These are phyloP conservation scores for Fusarium miscanthi DNA, from an alignment of 2,329 filamentous ascomycete species.

Conservation along the genomic window DNA sequence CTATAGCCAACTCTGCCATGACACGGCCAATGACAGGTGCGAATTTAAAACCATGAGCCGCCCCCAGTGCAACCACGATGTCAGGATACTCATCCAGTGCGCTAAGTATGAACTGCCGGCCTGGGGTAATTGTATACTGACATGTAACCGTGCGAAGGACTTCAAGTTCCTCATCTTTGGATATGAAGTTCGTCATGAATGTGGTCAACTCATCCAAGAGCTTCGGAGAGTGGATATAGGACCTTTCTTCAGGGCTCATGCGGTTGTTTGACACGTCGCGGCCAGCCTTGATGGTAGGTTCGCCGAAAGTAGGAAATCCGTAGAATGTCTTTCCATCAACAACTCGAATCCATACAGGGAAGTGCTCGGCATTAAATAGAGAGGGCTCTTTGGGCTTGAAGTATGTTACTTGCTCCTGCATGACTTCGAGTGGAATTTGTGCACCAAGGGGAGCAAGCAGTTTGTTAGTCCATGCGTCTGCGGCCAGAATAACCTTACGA, in stretches of 20 bases:
- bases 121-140: not conserved
- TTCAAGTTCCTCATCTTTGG: not conserved
- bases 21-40: not conserved
- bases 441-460: not conserved
- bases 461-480: constrained; percentile 12
- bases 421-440: not conserved
- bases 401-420: constrained; percentile 12
- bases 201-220: not conserved
- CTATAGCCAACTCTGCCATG: not conserved
- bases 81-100: not conserved
- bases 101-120: constrained; percentile 1
- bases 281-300: constrained; percentile 1
- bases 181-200: not conserved
- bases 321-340: not conserved
- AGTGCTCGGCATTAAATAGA: not conserved
- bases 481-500: not conserved
- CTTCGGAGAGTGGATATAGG: not conserved
- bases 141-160: not conserved
- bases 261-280: not conserved
- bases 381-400: not conserved
- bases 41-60: constrained; percentile 1
- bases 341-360: not conserved
- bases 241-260: not conserved
- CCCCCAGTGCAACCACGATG: not conserved
- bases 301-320: constrained; percentile 1